Evolutionary conservation across 1,284 basidiomycete species (phyloP), one percentile per base, ranked within the genome.

Genomic region (Cutaneotrichosporon sp.): DNA sequence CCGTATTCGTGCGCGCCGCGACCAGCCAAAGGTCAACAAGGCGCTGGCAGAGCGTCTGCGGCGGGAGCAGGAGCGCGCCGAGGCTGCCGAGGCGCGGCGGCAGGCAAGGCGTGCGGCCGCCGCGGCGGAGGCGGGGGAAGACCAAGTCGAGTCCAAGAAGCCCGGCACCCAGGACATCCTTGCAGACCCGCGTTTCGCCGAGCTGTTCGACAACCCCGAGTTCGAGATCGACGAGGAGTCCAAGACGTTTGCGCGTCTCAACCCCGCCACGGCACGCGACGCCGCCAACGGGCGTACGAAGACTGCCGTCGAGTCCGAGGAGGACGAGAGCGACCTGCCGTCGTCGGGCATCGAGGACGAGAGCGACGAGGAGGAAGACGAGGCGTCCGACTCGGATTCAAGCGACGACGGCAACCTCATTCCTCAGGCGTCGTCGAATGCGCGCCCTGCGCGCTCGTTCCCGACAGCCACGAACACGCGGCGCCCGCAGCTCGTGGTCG

Each of bases 191-290:
- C 87, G 96, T 59, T 98, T 98, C 82, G 80, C 85, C 52, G 87
- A 86, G 50, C 80, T 99, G 44, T 99, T 96, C 76, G 85, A 89
- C 72, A 86, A 97, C 68, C 87, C 90, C n/a, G 89, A 89, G 55
- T 99, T 90, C 74, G 81, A 89, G 68, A 88, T 99, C 62, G 93
- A 98, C 73, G 86, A 92, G 76, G 80, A 76, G 39, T 88, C 80
- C 60, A 80, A 88, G 68, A 96, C 97, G 76, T 99, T 81, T 69
- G 86, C 86, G 20, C 76, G 97, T 62, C 82, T 97, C 71, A 94
- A 98, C 71, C 94, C 96, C 4, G 92, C 89, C 8, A 77, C 80
- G 33, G 83, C 83, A 41, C 72, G 71, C 61, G 37, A 46, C 21
- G 43, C 42, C 37, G 38, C 54, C 44, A 49, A 73, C 72, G 26